phyloP scores from a whole-genome alignment of 2,329 filamentous ascomycete species.

The Eutypa lata region DNA sequence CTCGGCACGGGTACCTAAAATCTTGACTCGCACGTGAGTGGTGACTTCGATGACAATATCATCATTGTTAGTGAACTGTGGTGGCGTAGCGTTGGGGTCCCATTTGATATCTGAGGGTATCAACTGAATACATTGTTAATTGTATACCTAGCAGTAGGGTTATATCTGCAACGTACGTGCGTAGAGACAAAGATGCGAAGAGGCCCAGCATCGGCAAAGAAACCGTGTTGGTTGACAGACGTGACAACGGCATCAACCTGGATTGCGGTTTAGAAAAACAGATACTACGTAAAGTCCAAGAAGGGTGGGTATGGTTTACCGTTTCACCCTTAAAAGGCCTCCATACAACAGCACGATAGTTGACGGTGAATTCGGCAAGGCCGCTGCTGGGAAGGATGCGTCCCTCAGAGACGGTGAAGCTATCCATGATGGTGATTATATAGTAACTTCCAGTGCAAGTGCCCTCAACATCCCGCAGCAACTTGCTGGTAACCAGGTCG shows the following conservation, averaged over 20 bases:
- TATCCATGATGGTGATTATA: constrained; percentile 97
- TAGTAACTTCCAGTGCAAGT: constrained; percentile 95
- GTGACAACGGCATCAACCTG: constrained; percentile 93
- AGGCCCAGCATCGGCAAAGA: constrained; percentile 82
- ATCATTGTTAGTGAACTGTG: constrained; percentile 92
- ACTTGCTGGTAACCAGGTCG: constrained; percentile 82
- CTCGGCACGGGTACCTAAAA: constrained; percentile 90
- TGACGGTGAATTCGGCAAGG: constrained; percentile 89
- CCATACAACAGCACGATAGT: constrained; percentile 96
- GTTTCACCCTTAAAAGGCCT: constrained; percentile 97
- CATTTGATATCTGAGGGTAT: constrained; percentile 91
- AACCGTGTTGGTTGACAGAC: constrained; percentile 86
- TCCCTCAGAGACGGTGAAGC: constrained; percentile 90
- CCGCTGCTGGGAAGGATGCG: constrained; percentile 89
- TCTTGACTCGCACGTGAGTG: constrained; percentile 88
- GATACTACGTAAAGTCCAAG: constrained; percentile 4
- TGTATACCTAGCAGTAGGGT: constrained; percentile 1
- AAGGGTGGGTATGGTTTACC: constrained; percentile 51
- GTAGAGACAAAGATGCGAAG: constrained; percentile 76
- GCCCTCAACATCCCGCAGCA: constrained; percentile 91
- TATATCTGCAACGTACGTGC: constrained; percentile 54
- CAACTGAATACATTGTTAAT: constrained; percentile 50
- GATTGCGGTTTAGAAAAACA: constrained; percentile 22
- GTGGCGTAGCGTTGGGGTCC: constrained; percentile 93
- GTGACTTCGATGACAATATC: constrained; percentile 92